Conservation (phyloP, 768 basidiomycete species). For the Calvatia gigantea region DNA sequence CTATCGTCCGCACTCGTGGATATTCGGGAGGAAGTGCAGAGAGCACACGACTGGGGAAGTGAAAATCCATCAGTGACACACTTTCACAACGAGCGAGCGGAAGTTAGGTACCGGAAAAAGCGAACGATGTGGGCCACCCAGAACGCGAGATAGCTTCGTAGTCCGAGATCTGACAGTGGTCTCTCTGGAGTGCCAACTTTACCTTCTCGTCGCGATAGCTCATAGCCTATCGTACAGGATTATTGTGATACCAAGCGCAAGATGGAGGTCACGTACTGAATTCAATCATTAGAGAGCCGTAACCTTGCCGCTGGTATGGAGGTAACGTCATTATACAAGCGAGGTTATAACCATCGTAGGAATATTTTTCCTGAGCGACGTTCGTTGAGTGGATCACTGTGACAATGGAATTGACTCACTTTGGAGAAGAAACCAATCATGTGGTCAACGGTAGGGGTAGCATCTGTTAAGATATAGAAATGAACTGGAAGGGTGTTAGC, state of each 20-base stretch:
- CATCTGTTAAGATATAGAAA: slow-evolving; percentile 92
- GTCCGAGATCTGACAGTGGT: slow-evolving; percentile 89
- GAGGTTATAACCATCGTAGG: slow-evolving; percentile 96
- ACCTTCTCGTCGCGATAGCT: slow-evolving; percentile 75
- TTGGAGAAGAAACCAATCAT: slow-evolving; percentile 75
- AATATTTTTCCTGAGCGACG: slow-evolving; percentile 75
- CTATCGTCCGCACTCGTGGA: slow-evolving; percentile 39
- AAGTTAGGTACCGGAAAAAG: slow-evolving; percentile 59
- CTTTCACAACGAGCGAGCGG: not conserved
- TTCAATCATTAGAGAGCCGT: slow-evolving; percentile 95
- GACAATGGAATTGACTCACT: slow-evolving; percentile 24
- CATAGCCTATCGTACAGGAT: slow-evolving; percentile 64
- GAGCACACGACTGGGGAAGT: slow-evolving; percentile 44
- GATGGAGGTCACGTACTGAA: slow-evolving; percentile 65
- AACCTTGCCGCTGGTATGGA: slow-evolving; percentile 86
- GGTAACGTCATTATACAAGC: slow-evolving; percentile 96
- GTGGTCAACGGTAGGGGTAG: slow-evolving; percentile 72
- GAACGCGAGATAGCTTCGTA: slow-evolving; percentile 85
- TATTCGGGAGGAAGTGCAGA: slow-evolving; percentile 57
- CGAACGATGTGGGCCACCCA: slow-evolving; percentile 85
- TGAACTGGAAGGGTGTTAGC: slow-evolving; percentile 50
- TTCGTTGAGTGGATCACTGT: not conserved
- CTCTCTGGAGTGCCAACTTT: slow-evolving; percentile 92
- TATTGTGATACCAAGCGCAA: not conserved
- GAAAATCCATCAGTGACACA: not conserved